These are phyloP conservation scores for Iberis amara DNA, from an alignment of 441 rosid species.

Conservation along the genomic window DNA sequence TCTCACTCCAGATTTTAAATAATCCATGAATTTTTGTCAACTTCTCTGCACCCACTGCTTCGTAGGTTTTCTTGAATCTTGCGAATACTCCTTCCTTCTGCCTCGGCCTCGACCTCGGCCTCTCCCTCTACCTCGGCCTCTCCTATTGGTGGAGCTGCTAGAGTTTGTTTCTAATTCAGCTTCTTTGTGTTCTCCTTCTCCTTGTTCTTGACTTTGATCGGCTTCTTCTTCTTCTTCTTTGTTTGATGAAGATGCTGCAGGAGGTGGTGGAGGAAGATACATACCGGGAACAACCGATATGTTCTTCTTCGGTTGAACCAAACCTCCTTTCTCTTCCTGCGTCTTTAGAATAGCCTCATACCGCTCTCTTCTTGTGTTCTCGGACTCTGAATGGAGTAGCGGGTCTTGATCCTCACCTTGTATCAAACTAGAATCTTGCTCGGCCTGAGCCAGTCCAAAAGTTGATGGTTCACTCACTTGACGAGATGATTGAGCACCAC, in stretches of 20 bases:
- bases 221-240: slow-evolving; percentile 34
- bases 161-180: slow-evolving; percentile 29
- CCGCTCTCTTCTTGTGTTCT: slow-evolving; percentile 56
- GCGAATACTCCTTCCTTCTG: slow-evolving; percentile 24
- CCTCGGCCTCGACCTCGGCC: slow-evolving; percentile 30
- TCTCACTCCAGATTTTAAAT: neutral
- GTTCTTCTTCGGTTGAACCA: slow-evolving; percentile 56
- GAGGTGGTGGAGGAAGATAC: slow-evolving; percentile 51
- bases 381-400: slow-evolving; percentile 44
- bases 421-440: slow-evolving; percentile 31
- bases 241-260: slow-evolving; percentile 24
- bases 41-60: slow-evolving; percentile 33
- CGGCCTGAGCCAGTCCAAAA: neutral
- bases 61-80: slow-evolving; percentile 26
- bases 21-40: slow-evolving; percentile 14
- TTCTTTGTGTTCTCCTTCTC: slow-evolving; percentile 19
- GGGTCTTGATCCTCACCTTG: slow-evolving; percentile 30
- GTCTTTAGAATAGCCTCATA: slow-evolving; percentile 50
- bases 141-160: slow-evolving; percentile 35
- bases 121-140: slow-evolving; percentile 32
- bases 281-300: slow-evolving; percentile 57
- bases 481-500: slow-evolving; percentile 40
- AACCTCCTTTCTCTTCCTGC: slow-evolving; percentile 60
- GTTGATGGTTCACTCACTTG: slow-evolving; percentile 35
- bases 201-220: slow-evolving; percentile 29